A percentile compares a stretch with the other conserved stretches of the same genome.
Conservation (phyloP, 73 alveolate genomes). For the Uronychia setigera region DNA sequence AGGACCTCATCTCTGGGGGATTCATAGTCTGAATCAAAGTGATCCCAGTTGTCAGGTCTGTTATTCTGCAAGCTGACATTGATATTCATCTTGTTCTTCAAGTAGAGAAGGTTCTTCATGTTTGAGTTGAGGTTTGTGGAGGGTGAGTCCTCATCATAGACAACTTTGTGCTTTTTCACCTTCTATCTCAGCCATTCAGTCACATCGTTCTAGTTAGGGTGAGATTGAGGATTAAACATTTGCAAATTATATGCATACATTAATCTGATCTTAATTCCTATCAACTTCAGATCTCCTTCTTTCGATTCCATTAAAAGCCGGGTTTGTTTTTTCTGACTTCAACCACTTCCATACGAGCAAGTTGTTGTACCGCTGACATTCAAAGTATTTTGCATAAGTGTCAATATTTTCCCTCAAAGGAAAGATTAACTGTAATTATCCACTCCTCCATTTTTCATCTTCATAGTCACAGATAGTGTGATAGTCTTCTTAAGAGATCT, state of each 20-base stretch:
- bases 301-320: too few species aligned
- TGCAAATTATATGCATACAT: too few species aligned
- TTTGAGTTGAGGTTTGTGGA: neutral
- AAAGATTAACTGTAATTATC: constrained; percentile 59
- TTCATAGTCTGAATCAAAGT: neutral
- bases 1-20: neutral
- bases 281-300: too few species aligned
- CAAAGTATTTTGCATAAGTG: constrained; percentile 64
- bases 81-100: neutral
- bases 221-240: too few species aligned
- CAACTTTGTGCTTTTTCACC: neutral
- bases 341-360: too few species aligned
- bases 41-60: neutral
- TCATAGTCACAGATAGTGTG: constrained; percentile 16
- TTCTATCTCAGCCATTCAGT: neutral
- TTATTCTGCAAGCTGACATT: neutral
- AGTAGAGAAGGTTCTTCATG: neutral
- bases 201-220: neutral
- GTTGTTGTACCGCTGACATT: constrained; percentile 12
- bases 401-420: constrained; percentile 62
- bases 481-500: neutral
- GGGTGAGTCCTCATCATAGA: neutral
- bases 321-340: too few species aligned
- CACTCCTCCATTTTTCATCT: constrained; percentile 51
- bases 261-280: too few species aligned